phyloP scores from a whole-genome alignment of 1,284 basidiomycete species.

The Megacollybia platyphylla region DNA sequence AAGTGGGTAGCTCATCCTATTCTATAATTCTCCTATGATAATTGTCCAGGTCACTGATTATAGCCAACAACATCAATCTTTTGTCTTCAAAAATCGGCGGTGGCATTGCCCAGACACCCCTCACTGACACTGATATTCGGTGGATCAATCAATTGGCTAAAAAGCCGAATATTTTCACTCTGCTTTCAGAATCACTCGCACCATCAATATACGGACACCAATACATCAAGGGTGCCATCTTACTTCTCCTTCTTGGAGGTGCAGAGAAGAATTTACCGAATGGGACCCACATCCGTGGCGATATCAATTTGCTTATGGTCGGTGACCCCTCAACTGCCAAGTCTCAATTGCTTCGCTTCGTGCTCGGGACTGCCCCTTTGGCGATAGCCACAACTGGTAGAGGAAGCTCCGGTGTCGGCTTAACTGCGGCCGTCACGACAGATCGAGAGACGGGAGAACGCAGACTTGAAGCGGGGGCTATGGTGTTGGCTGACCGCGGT shows the following conservation, averaged over 20 bases:
- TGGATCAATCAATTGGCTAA: conserved; percentile 93
- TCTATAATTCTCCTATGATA: conserved; percentile 8
- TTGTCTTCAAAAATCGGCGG: conserved; percentile 94
- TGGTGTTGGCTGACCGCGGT: conserved; percentile 99
- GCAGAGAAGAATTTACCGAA: conserved; percentile 97
- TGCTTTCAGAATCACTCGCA: conserved; percentile 91
- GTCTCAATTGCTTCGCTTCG: conserved; percentile 93
- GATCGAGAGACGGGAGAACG: conserved; percentile 97
- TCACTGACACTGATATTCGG: conserved; percentile 93
- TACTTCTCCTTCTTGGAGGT: conserved; percentile 89
- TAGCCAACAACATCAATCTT: conserved; percentile 95
- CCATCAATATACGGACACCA: conserved; percentile 97
- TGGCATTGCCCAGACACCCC: conserved; percentile 85
- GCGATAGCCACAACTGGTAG: conserved; percentile 98
- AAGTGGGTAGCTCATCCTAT: conserved; percentile 46
- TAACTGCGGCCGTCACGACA: conserved; percentile 98
- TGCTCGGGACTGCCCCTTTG: conserved; percentile 90
- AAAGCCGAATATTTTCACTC: conserved; percentile 73
- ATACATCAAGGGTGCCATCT: conserved; percentile 89
- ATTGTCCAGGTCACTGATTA: conserved; percentile 68
- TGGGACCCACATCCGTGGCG: conserved; percentile 97
- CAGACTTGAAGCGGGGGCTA: conserved; percentile 93
- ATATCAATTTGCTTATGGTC: conserved; percentile 99
- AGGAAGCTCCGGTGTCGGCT: conserved; percentile 95
- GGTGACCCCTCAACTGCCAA: conserved; percentile 98